Percentiles rank a stretch among this genome's conserved stretches.
Conservation (phyloP, 1,284 basidiomycete genomes). For the Inonotus obliquus region DNA sequence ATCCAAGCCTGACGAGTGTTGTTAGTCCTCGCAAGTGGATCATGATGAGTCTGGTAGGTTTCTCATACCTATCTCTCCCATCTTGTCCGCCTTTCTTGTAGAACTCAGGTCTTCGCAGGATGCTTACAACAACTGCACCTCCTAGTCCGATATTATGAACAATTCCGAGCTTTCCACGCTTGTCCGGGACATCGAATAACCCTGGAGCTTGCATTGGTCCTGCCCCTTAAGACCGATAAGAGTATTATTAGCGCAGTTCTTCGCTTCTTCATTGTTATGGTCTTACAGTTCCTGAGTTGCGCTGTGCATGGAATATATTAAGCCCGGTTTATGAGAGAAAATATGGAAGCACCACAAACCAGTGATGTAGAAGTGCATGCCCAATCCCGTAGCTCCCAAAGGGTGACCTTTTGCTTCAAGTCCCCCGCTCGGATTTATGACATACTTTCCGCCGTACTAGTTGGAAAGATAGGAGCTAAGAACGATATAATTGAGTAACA, state of each 20-base stretch:
- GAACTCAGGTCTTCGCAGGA: slow-evolving; percentile 72
- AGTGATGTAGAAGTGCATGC: slow-evolving; percentile 86
- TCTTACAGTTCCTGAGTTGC: slow-evolving; percentile 68
- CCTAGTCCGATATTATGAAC: slow-evolving; percentile 85
- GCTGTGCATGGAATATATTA: slow-evolving; percentile 35
- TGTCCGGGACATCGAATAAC: slow-evolving; percentile 55
- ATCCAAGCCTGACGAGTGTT: slow-evolving; percentile 53
- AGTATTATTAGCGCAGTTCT: neutral
- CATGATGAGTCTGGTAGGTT: neutral
- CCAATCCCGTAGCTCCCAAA: slow-evolving; percentile 79
- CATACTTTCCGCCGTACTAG: slow-evolving; percentile 80
- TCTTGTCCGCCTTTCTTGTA: slow-evolving; percentile 57
- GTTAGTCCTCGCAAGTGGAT: neutral
- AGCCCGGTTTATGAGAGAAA: neutral
- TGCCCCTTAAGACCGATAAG: slow-evolving; percentile 45
- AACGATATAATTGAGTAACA: neutral
- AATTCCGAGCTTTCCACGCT: slow-evolving; percentile 73
- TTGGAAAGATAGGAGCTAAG: slow-evolving; percentile 12
- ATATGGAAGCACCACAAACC: slow-evolving; percentile 41
- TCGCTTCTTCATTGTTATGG: neutral
- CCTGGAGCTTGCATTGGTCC: slow-evolving; percentile 79
- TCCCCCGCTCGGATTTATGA: slow-evolving; percentile 85
- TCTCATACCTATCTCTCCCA: slow-evolving; percentile 55
- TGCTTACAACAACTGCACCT: slow-evolving; percentile 71
- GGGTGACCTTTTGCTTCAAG: slow-evolving; percentile 86